Percentiles rank a stretch among this genome's conserved stretches.
Evolutionary conservation across 2,329 filamentous ascomycete genomes (phyloP).

Genomic region (Trichoderma harzianum): DNA sequence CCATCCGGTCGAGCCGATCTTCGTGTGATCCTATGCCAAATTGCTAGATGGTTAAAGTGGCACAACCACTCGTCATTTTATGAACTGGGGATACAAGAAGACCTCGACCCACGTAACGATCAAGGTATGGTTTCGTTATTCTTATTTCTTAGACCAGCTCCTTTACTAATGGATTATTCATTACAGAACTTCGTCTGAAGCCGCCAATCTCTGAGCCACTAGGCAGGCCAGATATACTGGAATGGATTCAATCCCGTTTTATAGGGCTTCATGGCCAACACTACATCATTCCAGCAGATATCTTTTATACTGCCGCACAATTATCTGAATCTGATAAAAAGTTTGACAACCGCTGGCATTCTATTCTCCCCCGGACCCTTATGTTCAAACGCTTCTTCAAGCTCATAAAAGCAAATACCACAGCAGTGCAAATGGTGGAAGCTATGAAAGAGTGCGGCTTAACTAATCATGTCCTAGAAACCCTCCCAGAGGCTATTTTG

Average conservation of each 20-base stretch:
- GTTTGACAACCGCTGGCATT: slow-evolving; percentile 42
- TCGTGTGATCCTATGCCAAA: slow-evolving; percentile 73
- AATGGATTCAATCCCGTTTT: slow-evolving; percentile 52
- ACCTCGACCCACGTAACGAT: slow-evolving; percentile 39
- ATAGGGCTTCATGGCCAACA: slow-evolving; percentile 34
- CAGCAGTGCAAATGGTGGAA: slow-evolving; percentile 65
- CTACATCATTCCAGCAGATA: slow-evolving; percentile 44
- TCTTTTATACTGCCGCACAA: slow-evolving; percentile 41
- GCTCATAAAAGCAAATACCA: slow-evolving; percentile 49
- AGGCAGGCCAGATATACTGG: slow-evolving; percentile 42
- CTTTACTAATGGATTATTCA: slow-evolving; percentile 15
- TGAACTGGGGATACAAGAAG: slow-evolving; percentile 51
- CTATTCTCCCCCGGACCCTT: slow-evolving; percentile 62
- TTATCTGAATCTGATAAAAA: slow-evolving; percentile 35
- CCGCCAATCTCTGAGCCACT: slow-evolving; percentile 34
- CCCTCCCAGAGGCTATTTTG: slow-evolving; percentile 79
- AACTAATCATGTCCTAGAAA: slow-evolving; percentile 66
- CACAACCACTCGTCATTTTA: slow-evolving; percentile 46
- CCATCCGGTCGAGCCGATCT: slow-evolving; percentile 51
- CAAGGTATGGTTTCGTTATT: slow-evolving; percentile 33
- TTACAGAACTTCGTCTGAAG: slow-evolving; percentile 32
- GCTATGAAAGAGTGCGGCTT: slow-evolving; percentile 70
- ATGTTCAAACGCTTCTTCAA: slow-evolving; percentile 68
- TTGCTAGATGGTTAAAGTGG: slow-evolving; percentile 81
- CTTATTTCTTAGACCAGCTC: background rate